Conservation (phyloP, 768 basidiomycete species). For the Mycena belliarum region DNA sequence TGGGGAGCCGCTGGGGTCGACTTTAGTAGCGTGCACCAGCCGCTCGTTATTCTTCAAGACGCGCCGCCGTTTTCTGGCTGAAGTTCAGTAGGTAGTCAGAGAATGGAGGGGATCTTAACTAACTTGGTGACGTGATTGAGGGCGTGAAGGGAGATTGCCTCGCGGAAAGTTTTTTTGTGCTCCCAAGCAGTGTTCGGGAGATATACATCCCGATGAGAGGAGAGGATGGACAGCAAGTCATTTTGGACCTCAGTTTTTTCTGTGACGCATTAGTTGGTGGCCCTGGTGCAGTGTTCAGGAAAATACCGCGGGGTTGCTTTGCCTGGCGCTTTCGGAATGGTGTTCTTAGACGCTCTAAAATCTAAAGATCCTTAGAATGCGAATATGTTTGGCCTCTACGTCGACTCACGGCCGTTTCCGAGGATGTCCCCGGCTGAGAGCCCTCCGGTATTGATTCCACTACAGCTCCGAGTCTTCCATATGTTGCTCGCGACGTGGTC, state of each 20-base stretch:
- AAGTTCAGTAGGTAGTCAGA: neutral
- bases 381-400: neutral
- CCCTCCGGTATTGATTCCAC: slow-evolving; percentile 51
- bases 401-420: slow-evolving; percentile 31
- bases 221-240: slow-evolving; percentile 65
- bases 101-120: slow-evolving; percentile 15
- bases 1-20: slow-evolving; percentile 49
- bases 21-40: slow-evolving; percentile 69
- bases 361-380: slow-evolving; percentile 34
- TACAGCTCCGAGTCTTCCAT: slow-evolving; percentile 60
- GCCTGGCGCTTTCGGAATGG: slow-evolving; percentile 57
- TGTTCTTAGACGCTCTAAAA: slow-evolving; percentile 55
- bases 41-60: slow-evolving; percentile 95
- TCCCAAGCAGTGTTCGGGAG: slow-evolving; percentile 67
- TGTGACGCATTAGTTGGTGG: slow-evolving; percentile 24
- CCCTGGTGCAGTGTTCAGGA: neutral
- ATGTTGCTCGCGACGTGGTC: slow-evolving; percentile 47
- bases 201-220: slow-evolving; percentile 76
- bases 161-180: slow-evolving; percentile 60
- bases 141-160: slow-evolving; percentile 75
- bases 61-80: slow-evolving; percentile 78
- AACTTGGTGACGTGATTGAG: slow-evolving; percentile 92
- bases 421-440: slow-evolving; percentile 30
- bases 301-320: slow-evolving; percentile 54
- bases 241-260: slow-evolving; percentile 60